These are phyloP conservation scores for Haplosporangium sp. DNA, from an alignment of 371 early-diverging fungal genomes.

Conservation along the genomic window DNA sequence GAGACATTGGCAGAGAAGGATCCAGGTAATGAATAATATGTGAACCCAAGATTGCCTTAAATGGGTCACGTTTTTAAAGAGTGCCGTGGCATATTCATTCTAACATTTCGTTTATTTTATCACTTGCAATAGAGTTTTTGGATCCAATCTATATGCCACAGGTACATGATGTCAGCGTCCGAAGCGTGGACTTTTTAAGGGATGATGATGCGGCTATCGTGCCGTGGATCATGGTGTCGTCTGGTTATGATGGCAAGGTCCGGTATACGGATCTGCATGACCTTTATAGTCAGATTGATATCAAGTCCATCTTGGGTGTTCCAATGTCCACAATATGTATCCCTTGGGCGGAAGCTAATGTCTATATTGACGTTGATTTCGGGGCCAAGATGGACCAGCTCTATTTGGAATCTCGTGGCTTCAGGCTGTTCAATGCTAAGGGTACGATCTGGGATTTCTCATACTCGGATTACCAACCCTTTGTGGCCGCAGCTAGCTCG, in stretches of 20 bases:
- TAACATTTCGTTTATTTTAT: not conserved
- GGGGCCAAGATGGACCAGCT: constrained; percentile 39
- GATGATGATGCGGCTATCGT: constrained; percentile 12
- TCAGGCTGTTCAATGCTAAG: constrained; percentile 30
- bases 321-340: constrained; percentile 23
- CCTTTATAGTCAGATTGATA: constrained; percentile 17
- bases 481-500: constrained; percentile 37
- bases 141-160: constrained; percentile 38
- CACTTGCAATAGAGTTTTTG: constrained; percentile 21
- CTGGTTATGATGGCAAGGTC: constrained; percentile 40
- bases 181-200: constrained; percentile 39
- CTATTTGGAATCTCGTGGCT: constrained; percentile 24
- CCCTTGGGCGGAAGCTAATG: constrained; percentile 37
- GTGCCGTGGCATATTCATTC: not conserved
- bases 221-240: constrained; percentile 36
- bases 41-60: not conserved
- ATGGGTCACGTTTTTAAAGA: not conserved
- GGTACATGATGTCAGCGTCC: constrained; percentile 40
- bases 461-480: constrained; percentile 47
- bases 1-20: constrained; percentile 34
- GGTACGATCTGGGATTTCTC: constrained; percentile 46
- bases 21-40: constrained; percentile 14
- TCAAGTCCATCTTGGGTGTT: constrained; percentile 31
- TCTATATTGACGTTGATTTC: constrained; percentile 36
- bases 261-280: constrained; percentile 42